phyloP scores from a whole-genome alignment of 2,329 filamentous ascomycete species.

The Fusarium dlaminii region DNA sequence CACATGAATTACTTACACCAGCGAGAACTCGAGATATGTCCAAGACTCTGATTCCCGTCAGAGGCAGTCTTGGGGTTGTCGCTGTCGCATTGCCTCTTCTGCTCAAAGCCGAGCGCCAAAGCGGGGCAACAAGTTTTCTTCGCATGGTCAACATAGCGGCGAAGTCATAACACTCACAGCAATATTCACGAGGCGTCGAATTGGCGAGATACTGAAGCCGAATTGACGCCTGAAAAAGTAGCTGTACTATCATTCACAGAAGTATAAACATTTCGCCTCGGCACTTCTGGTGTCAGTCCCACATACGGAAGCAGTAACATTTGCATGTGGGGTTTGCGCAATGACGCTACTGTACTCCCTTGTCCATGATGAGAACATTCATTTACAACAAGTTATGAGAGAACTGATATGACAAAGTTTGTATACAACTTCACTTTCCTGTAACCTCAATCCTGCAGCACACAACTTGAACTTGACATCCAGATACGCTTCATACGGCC shows the following conservation, averaged over 20 bases:
- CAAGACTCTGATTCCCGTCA: neutral
- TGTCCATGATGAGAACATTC: neutral
- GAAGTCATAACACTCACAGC: neutral
- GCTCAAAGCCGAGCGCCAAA: neutral
- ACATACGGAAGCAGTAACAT: neutral
- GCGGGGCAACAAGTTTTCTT: neutral
- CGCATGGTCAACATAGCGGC: neutral
- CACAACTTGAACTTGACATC: rapidly evolving
- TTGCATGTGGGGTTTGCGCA: neutral
- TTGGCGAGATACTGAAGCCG: too few relatives aligned
- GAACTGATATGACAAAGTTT: too few relatives aligned
- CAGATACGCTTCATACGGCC: rapidly evolving
- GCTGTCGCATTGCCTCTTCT: neutral
- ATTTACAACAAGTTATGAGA: neutral
- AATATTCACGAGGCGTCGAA: neutral
- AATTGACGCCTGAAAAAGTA: neutral
- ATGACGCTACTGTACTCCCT: neutral
- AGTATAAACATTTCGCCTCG: neutral
- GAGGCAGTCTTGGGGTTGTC: neutral
- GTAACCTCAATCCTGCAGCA: too few relatives aligned
- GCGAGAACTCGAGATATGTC: conserved; percentile 71
- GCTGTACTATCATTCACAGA: rapidly evolving
- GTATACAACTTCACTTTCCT: too few relatives aligned
- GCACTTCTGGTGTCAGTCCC: neutral
- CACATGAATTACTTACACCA: conserved; percentile 64